A percentile compares a stretch with the other conserved stretches of the same genome.
phyloP scores from a whole-genome alignment of 441 rosid species.

The Arabidopsis lyrata region DNA sequence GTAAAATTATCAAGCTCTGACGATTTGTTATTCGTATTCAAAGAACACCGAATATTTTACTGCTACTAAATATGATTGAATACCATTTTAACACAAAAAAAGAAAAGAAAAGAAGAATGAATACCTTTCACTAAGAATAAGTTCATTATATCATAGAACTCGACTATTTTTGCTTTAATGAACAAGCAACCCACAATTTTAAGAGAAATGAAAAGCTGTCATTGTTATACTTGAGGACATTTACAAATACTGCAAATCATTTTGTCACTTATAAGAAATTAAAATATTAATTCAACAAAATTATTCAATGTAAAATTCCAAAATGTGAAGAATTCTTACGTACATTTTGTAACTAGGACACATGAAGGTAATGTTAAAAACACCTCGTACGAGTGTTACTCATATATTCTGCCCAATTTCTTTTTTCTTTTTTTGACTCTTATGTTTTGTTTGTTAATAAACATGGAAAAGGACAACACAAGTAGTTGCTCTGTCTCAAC shows the following conservation, averaged over 20 bases:
- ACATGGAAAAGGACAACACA: constrained; percentile 43
- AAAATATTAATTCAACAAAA: not conserved
- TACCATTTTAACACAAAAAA: too few relatives aligned
- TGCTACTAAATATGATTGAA: too few relatives aligned
- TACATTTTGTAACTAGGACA: not conserved
- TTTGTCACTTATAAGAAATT: too few relatives aligned
- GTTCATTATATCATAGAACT: too few relatives aligned
- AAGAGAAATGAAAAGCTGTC: too few relatives aligned
- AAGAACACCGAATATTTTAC: too few relatives aligned
- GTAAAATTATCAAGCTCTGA: not conserved
- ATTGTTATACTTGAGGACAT: too few relatives aligned
- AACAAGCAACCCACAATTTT: too few relatives aligned
- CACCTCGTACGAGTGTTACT: constrained; percentile 21
- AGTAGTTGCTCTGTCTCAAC: constrained; percentile 43
- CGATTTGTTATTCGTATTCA: constrained; percentile 9
- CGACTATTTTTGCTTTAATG: too few relatives aligned
- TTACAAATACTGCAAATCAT: too few relatives aligned
- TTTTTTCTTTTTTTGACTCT: not conserved
- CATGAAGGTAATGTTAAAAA: constrained; percentile 15
- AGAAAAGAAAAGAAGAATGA: too few relatives aligned
- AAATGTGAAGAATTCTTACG: not conserved
- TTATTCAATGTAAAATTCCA: not conserved
- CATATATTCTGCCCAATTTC: not conserved
- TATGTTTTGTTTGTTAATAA: constrained; percentile 38
- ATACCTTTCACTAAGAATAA: too few relatives aligned